Base-by-base conservation (phyloP, 176 grass and related monocot species). In the Elaeis guineensis region DNA sequence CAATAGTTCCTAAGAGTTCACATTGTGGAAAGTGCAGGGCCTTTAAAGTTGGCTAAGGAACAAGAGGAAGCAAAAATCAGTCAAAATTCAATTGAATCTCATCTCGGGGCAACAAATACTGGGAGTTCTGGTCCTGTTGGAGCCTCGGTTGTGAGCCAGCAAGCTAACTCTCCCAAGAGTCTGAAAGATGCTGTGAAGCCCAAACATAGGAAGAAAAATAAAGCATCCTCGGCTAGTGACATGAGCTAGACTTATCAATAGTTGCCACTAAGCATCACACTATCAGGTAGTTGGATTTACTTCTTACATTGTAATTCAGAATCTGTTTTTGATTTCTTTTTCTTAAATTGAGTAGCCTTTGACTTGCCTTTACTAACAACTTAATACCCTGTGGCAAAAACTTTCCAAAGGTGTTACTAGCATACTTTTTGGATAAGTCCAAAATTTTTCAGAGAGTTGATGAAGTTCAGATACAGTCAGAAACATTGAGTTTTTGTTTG, bases 111-210 rank as follows among this genome's bases (percentile, higher is more conserved):
- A 49, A 69, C 64, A 72, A 75, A 19, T 12, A 28, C 54, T 29
- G 21, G 65, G 66, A 78, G 49, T 64, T 73, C 77, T 73, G 64
- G 23, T 8, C 30, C 23, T 51, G 72, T 50, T 71, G 72, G 56
- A 69, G 61, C 58, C 61, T 78, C 76, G 35, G 62, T 55, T 49
- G 76, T 21, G 57, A 59, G 23, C 29, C 82, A 79, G 78, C 81
- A 81, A 74, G 60, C 54, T 58, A 52, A 50, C 69, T 75, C 67
- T 0, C 73, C 93, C 16, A 89, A 97, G 76, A 91, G 70, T 77
- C 80, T 97, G 78, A 85, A 80, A 66, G 93, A 85, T 62, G 81
- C 87, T 12, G 77, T 98, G 58, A 98, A 98, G 78, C 79, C 81
- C 28, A 92, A 81, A 83, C 58, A 78, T 75, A 87, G 61, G 79